phyloP scores from a whole-genome alignment of 495 filamentous ascomycete species.

The Talaromyces ruber region DNA sequence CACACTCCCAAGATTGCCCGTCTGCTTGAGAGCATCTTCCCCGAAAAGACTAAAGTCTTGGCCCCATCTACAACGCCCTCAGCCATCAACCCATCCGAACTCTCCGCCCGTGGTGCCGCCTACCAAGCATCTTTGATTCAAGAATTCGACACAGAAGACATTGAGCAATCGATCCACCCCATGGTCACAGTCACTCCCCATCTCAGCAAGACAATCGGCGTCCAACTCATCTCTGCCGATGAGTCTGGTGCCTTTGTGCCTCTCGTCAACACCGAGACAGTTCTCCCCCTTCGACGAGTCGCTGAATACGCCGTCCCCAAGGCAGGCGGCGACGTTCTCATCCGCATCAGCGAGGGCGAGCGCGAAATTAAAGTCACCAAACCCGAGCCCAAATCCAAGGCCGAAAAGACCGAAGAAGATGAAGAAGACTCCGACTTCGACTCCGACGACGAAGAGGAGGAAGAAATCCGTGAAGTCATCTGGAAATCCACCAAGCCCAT shows the following conservation, averaged over 20 bases:
- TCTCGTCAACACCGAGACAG: conserved; percentile 75
- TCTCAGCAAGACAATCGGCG: conserved; percentile 78
- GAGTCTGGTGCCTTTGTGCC: conserved; percentile 53
- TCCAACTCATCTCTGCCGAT: conserved; percentile 57
- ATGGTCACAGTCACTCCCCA: conserved; percentile 91
- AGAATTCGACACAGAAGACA: conserved; percentile 87
- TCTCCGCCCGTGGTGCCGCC: conserved; percentile 81
- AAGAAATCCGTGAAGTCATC: conserved; percentile 81
- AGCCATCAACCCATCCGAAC: conserved; percentile 89
- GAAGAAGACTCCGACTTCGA: conserved; percentile 55
- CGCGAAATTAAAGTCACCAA: conserved; percentile 86
- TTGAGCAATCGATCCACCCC: conserved; percentile 91
- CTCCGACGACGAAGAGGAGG: conserved; percentile 71
- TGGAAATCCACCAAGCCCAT: conserved; percentile 82
- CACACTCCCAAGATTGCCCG: conserved; percentile 90
- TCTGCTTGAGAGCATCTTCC: conserved; percentile 70
- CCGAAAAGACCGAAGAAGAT: conserved; percentile 47
- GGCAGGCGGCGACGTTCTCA: conserved; percentile 74
- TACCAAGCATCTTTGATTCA: conserved; percentile 90
- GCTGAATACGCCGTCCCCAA: conserved; percentile 65
- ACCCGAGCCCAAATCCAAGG: conserved; percentile 68
- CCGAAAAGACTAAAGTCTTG: conserved; percentile 65
- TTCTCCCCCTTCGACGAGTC: conserved; percentile 77
- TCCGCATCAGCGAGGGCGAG: conserved; percentile 78
- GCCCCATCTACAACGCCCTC: conserved; percentile 67